These are phyloP conservation scores for Epichloe scottii DNA, from an alignment of 2,329 filamentous ascomycete species.

Conservation along the genomic window DNA sequence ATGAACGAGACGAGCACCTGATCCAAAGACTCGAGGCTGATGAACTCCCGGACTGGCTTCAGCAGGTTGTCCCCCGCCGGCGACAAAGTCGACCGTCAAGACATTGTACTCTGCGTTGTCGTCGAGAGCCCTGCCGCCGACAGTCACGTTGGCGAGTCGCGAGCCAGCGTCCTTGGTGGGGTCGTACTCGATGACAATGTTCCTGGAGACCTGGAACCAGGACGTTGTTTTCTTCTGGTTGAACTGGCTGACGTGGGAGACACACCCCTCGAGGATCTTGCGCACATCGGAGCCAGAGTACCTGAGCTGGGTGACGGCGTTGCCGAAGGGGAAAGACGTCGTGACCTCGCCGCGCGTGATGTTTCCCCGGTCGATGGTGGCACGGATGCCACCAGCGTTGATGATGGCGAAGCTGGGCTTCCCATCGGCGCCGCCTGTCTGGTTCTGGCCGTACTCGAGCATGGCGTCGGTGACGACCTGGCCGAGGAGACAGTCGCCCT, in stretches of 20 bases:
- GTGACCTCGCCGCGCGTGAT: conserved; percentile 52
- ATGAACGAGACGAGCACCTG: conserved; percentile 42
- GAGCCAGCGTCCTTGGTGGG: conserved; percentile 34
- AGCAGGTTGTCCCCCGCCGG: conserved; percentile 52
- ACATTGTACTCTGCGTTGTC: conserved; percentile 37
- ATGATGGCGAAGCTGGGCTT: conserved; percentile 43
- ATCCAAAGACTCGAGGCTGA: conserved; percentile 39
- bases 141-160: conserved; percentile 38
- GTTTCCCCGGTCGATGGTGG: conserved; percentile 46
- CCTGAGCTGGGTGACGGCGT: conserved; percentile 46
- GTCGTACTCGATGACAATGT: conserved; percentile 46
- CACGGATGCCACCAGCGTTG: conserved; percentile 52
- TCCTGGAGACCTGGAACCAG: conserved; percentile 47
- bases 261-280: conserved; percentile 45
- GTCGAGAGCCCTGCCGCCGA: conserved; percentile 36
- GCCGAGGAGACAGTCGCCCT: conserved; percentile 44
- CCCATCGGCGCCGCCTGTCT: conserved; percentile 22
- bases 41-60: conserved; percentile 22
- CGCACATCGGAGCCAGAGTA: conserved; percentile 41
- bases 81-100: conserved; percentile 51
- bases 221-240: conserved; percentile 41
- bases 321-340: conserved; percentile 54
- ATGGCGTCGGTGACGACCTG: conserved; percentile 47
- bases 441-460: conserved; percentile 44
- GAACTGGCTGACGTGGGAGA: conserved; percentile 40